phyloP scores from a whole-genome alignment of 441 rosid species.

The Dalechampia spathulata region DNA sequence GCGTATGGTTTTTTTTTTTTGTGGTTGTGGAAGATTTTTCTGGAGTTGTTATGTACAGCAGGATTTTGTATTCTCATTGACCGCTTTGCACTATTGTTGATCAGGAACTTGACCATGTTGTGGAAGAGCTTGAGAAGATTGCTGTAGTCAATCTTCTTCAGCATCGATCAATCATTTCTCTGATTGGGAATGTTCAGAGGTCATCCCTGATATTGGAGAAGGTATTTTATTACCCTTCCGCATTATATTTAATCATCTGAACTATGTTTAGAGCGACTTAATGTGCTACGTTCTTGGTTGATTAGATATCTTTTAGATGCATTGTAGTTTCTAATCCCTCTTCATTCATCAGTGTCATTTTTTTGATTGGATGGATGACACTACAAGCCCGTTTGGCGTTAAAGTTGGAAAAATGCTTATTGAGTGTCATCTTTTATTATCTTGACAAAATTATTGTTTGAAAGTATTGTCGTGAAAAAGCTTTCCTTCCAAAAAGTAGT shows the following conservation, averaged over 20 bases:
- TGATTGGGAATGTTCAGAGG: conserved; percentile 83
- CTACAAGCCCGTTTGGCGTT: no score
- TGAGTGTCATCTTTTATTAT: no score
- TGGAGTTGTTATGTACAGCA: not conserved
- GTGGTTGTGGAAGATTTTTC: not conserved
- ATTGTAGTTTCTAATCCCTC: no score
- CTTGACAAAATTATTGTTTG: no score
- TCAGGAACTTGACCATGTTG: conserved; percentile 93
- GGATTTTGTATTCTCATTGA: conserved; percentile 5
- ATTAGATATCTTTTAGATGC: no score
- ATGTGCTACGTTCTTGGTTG: no score
- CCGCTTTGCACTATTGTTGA: conserved; percentile 9
- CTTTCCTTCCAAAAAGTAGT: no score
- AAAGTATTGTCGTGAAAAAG: no score
- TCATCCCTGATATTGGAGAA: conserved; percentile 94
- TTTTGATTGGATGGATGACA: no score
- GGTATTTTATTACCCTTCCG: conserved; percentile 29
- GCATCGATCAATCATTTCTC: conserved; percentile 85
- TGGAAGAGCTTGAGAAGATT: conserved; percentile 90
- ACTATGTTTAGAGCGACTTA: not conserved
- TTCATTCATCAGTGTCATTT: no score
- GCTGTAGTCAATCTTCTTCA: conserved; percentile 86
- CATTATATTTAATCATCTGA: not conserved
- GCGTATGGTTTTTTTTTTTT: conserved; percentile 22
- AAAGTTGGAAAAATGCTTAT: no score